phyloP scores from a whole-genome alignment of 805 yeast genomes.

The Sungouiella blattae region DNA sequence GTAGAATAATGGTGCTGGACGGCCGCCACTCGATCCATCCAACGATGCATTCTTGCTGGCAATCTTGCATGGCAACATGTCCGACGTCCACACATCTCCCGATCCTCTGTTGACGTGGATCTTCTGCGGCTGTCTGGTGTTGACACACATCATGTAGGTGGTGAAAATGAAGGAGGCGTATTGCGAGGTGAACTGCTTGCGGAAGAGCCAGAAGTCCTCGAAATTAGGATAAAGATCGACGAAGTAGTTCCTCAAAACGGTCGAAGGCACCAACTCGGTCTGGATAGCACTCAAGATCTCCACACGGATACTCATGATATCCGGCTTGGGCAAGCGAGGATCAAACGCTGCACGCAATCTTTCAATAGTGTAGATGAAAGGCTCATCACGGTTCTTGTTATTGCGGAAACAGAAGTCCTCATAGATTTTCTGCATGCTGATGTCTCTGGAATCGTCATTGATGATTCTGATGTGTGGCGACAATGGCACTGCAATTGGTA shows the following conservation, averaged over 20 bases:
- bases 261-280: constrained; percentile 78
- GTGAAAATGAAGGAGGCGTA: constrained; percentile 90
- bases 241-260: constrained; percentile 78
- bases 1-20: constrained; percentile 78
- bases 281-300: constrained; percentile 92
- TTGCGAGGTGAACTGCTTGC: constrained; percentile 91
- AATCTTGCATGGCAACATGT: constrained; percentile 88
- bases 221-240: constrained; percentile 64
- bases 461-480: constrained; percentile 92
- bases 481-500: constrained; percentile 89
- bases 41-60: constrained; percentile 50
- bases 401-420: constrained; percentile 78
- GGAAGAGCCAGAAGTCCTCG: constrained; percentile 96
- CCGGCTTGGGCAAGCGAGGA: constrained; percentile 91
- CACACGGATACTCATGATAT: constrained; percentile 78
- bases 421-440: constrained; percentile 77
- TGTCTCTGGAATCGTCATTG: constrained; percentile 73
- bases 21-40: constrained; percentile 46
- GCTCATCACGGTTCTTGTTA: constrained; percentile 80
- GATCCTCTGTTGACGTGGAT: constrained; percentile 75
- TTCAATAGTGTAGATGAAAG: constrained; percentile 79
- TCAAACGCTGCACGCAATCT: constrained; percentile 91
- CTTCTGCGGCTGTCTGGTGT: constrained; percentile 90
- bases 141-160: constrained; percentile 92
- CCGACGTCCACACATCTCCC: constrained; percentile 91